phyloP scores from a whole-genome alignment of 2,329 filamentous ascomycete genomes.

The Exutisphaerella laricina region DNA sequence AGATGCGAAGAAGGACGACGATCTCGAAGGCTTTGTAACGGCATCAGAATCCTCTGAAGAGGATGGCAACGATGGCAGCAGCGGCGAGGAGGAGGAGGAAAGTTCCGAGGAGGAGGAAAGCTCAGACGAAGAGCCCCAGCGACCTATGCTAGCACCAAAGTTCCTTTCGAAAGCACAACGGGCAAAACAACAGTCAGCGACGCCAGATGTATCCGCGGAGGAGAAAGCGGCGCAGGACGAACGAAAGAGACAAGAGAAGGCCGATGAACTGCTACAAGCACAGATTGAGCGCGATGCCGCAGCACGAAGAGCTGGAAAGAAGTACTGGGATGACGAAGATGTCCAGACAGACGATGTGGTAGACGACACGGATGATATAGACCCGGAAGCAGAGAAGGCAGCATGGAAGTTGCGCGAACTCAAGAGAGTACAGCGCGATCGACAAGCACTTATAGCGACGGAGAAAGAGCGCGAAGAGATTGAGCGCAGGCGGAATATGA shows the following conservation, averaged over 20 bases:
- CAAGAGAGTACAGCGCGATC: slow-evolving; percentile 78
- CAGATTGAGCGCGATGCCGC: slow-evolving; percentile 78
- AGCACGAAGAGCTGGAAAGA: slow-evolving; percentile 68
- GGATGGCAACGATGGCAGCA: slow-evolving; percentile 32
- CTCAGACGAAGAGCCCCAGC: slow-evolving; percentile 54
- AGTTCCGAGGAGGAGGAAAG: slow-evolving; percentile 53
- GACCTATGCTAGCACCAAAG: slow-evolving; percentile 57
- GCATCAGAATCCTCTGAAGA: slow-evolving; percentile 43
- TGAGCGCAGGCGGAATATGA: slow-evolving; percentile 80
- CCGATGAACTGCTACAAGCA: slow-evolving; percentile 77
- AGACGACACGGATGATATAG: slow-evolving; percentile 80
- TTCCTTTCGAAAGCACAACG: slow-evolving; percentile 62
- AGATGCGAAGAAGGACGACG: slow-evolving; percentile 30
- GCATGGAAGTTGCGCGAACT: slow-evolving; percentile 94
- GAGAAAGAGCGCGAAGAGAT: slow-evolving; percentile 85
- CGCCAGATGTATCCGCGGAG: slow-evolving; percentile 33
- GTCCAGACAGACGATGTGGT: slow-evolving; percentile 63
- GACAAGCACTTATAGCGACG: slow-evolving; percentile 67
- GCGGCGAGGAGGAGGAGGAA: slow-evolving; percentile 37
- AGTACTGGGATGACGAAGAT: slow-evolving; percentile 78
- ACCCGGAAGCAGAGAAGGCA: slow-evolving; percentile 81
- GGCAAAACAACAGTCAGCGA: slow-evolving; percentile 35
- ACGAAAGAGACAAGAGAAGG: slow-evolving; percentile 60
- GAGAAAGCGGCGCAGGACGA: slow-evolving; percentile 46
- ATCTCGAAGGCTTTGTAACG: slow-evolving; percentile 54